A percentile compares a stretch with the other conserved stretches of the same genome.
Conservation (phyloP, 805 yeast genomes). For the Monosporozyma aquatica region DNA sequence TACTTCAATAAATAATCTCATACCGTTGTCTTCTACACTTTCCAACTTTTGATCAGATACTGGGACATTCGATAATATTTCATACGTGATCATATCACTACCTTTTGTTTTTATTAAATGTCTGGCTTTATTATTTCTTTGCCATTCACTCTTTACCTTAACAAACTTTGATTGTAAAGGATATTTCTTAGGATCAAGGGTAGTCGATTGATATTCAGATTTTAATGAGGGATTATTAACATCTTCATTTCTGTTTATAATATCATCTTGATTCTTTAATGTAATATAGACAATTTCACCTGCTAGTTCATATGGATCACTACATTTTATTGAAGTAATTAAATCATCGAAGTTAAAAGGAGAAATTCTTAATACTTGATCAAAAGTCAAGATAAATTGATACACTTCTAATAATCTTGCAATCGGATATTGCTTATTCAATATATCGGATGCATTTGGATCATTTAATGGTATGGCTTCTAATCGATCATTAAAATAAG, state of each 20-base stretch:
- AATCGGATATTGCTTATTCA: constrained; percentile 8
- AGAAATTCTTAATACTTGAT: constrained; percentile 12
- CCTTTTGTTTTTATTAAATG: constrained; percentile 7
- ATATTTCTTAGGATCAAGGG: background rate
- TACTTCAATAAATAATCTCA: constrained; percentile 16
- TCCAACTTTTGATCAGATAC: constrained; percentile 14
- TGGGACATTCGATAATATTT: constrained; percentile 10
- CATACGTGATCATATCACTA: constrained; percentile 9
- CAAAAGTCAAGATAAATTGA: constrained; percentile 19
- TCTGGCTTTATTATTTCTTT: constrained; percentile 12
- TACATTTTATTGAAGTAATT: constrained; percentile 19
- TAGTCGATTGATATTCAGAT: background rate
- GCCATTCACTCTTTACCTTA: constrained; percentile 3
- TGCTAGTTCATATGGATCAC: constrained; percentile 15
- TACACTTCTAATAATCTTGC: constrained; percentile 15
- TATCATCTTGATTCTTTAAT: background rate
- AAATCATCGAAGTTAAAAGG: constrained; percentile 21
- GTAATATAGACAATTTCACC: constrained; percentile 16
- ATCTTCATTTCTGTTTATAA: background rate
- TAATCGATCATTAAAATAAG: constrained; percentile 10
- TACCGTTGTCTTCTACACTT: constrained; percentile 12
- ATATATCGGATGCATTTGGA: background rate
- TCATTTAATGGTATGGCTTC: constrained; percentile 11
- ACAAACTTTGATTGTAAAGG: background rate
- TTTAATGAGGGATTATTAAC: no score